Conservation (phyloP, 345 rosid species). For the Microcos paniculata region DNA sequence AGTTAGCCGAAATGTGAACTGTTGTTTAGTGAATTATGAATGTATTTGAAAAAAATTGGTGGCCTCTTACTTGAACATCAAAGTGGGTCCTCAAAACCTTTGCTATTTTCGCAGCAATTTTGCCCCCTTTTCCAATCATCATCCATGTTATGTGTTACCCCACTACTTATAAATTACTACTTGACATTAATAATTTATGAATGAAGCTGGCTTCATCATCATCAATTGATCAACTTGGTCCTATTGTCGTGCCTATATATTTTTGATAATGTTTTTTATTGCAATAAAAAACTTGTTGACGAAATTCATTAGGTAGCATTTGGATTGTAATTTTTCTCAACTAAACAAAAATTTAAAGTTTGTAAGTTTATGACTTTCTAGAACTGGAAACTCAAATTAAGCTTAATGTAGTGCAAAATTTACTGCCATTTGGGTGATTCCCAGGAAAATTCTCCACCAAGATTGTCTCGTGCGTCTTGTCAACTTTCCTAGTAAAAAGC, state of each 20-base stretch:
- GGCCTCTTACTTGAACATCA: not conserved
- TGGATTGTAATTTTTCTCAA: too few relatives aligned
- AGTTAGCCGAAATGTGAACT: too few relatives aligned
- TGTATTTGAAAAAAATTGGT: not conserved
- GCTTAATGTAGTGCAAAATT: too few relatives aligned
- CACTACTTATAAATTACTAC: too few relatives aligned
- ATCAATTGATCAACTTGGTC: not conserved
- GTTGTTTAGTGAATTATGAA: not conserved
- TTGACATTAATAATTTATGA: too few relatives aligned
- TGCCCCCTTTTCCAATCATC: not conserved
- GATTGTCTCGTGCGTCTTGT: not conserved
- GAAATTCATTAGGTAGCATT: not conserved
- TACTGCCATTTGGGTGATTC: not conserved
- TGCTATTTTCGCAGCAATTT: not conserved
- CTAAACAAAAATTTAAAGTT: too few relatives aligned
- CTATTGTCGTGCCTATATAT: not conserved
- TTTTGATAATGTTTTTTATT: too few relatives aligned
- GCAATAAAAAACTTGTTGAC: not conserved
- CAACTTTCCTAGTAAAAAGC: not conserved
- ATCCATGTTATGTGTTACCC: not conserved
- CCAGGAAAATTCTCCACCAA: not conserved
- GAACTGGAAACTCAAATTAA: too few relatives aligned
- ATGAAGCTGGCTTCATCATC: not conserved
- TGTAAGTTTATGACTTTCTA: too few relatives aligned
- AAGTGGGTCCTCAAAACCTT: not conserved